A percentile compares a stretch with the other conserved stretches of the same genome.
Evolutionary conservation across 768 basidiomycete genomes (phyloP).

Genomic region (Pleurotus salmoneostramineus): DNA sequence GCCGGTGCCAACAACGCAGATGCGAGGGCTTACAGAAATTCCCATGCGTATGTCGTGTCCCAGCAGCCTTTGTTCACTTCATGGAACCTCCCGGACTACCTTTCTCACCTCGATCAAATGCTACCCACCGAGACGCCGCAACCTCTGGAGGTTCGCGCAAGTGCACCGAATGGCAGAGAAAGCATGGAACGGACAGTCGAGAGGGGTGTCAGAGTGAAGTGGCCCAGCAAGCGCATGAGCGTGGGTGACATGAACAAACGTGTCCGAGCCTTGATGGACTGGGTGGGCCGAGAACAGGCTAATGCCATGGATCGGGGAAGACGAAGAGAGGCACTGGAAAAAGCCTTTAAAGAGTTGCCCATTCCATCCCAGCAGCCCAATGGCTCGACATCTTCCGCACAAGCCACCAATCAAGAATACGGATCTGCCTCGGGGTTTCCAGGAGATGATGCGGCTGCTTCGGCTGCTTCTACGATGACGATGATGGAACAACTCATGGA

Average conservation of each 20-base stretch:
- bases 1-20: slow-evolving; percentile 35
- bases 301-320: slow-evolving; percentile 67
- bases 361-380: slow-evolving; percentile 2
- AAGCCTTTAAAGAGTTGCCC: slow-evolving; percentile 38
- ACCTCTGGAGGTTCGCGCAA: slow-evolving; percentile 65
- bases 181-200: slow-evolving; percentile 62
- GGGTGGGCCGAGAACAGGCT: slow-evolving; percentile 88
- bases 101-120: slow-evolving; percentile 81
- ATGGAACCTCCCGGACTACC: slow-evolving; percentile 93
- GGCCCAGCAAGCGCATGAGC: slow-evolving; percentile 92
- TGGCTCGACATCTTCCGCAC: background rate
- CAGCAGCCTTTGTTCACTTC: slow-evolving; percentile 78
- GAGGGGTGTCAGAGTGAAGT: slow-evolving; percentile 84
- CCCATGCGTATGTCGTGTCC: slow-evolving; percentile 75
- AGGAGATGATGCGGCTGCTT: background rate
- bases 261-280: slow-evolving; percentile 84
- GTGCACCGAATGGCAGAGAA: slow-evolving; percentile 27
- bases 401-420: too few relatives aligned
- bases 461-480: slow-evolving; percentile 52
- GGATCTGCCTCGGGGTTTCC: background rate
- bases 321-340: slow-evolving; percentile 64
- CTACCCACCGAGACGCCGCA: slow-evolving; percentile 74
- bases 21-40: slow-evolving; percentile 70
- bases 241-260: slow-evolving; percentile 98
- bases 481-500: slow-evolving; percentile 91